Evolutionary conservation across 768 basidiomycete genomes (phyloP).

Genomic region (Boletus reticulatus): DNA sequence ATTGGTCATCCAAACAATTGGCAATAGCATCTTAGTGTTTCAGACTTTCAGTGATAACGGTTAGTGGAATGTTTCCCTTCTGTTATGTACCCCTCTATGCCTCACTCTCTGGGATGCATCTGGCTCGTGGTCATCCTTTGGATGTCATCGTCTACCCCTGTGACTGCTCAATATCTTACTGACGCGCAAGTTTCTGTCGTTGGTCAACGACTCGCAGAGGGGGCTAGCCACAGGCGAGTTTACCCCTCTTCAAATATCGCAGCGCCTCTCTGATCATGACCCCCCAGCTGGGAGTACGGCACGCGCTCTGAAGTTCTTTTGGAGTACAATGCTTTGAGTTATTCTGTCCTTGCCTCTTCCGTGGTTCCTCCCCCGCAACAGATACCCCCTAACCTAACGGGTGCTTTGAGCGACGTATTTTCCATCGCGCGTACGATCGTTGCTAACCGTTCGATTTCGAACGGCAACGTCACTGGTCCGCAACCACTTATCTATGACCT

Average conservation of each 20-base stretch:
- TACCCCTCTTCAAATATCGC: neutral
- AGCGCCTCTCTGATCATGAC: neutral
- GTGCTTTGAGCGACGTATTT: slow-evolving; percentile 52
- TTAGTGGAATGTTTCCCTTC: too few relatives aligned
- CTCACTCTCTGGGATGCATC: neutral
- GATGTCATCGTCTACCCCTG: slow-evolving; percentile 1
- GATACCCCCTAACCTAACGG: slow-evolving; percentile 16
- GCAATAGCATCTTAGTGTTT: too few relatives aligned
- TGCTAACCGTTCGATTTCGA: slow-evolving; percentile 42
- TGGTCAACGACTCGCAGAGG: slow-evolving; percentile 36
- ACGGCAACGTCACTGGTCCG: slow-evolving; percentile 44
- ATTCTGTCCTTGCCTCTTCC: slow-evolving; percentile 42
- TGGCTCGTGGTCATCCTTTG: neutral
- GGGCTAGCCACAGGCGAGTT: slow-evolving; percentile 41
- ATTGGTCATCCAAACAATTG: too few relatives aligned
- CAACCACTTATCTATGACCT: slow-evolving; percentile 57
- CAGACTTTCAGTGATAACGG: too few relatives aligned
- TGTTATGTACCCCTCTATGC: neutral
- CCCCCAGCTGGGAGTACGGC: slow-evolving; percentile 52
- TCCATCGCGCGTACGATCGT: slow-evolving; percentile 52
- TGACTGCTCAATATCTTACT: slow-evolving; percentile 35
- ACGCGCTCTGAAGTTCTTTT: slow-evolving; percentile 49
- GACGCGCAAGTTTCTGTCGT: slow-evolving; percentile 36
- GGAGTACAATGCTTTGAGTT: slow-evolving; percentile 44
- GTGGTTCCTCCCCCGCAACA: slow-evolving; percentile 28